phyloP scores from a whole-genome alignment of 1,284 basidiomycete species.

The Cutaneotrichosporon sp. region DNA sequence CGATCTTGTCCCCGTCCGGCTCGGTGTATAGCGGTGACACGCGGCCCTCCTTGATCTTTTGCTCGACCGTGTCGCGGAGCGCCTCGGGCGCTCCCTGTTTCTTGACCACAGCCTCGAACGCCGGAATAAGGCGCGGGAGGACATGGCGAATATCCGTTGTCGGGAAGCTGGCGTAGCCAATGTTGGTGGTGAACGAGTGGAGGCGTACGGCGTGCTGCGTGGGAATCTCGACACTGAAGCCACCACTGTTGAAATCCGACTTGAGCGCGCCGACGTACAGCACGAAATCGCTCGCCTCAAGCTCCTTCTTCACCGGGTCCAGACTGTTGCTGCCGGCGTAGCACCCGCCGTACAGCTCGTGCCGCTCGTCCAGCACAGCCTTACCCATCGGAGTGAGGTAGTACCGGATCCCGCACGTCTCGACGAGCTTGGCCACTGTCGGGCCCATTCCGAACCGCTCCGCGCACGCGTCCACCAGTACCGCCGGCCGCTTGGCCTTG shows the following conservation, averaged over 20 bases:
- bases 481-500: constrained; percentile 62
- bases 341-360: constrained; percentile 81
- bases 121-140: constrained; percentile 45
- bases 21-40: constrained; percentile 14
- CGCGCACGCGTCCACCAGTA: constrained; percentile 85
- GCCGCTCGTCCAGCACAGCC: constrained; percentile 68
- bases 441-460: constrained; percentile 68
- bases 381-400: constrained; percentile 72
- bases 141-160: constrained; percentile 51
- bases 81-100: constrained; percentile 13
- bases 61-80: constrained; percentile 24
- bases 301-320: constrained; percentile 64
- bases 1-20: constrained; percentile 49
- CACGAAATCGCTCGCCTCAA: constrained; percentile 77
- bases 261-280: constrained; percentile 74
- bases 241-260: constrained; percentile 74
- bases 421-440: constrained; percentile 65
- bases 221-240: constrained; percentile 52
- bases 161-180: constrained; percentile 53
- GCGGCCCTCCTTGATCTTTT: constrained; percentile 31
- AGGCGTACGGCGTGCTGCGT: constrained; percentile 63
- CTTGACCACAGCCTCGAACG: constrained; percentile 35
- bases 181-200: constrained; percentile 71
- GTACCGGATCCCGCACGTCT: constrained; percentile 65
- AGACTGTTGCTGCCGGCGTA: constrained; percentile 76